phyloP scores from a whole-genome alignment of 371 early-diverging fungal genomes.

The Syncephalis plumigaleata region DNA sequence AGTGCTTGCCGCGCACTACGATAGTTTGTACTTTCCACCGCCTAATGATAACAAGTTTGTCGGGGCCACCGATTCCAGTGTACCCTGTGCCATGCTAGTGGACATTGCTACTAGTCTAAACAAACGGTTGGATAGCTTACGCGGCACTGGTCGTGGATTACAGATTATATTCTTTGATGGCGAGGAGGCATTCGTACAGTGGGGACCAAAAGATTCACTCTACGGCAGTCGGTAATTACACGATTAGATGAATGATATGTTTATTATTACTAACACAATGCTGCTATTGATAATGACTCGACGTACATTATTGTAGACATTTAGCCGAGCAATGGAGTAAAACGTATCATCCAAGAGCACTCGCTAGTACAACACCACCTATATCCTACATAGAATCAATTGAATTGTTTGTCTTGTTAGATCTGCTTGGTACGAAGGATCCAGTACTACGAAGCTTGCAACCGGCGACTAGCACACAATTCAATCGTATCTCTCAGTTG shows the following conservation, averaged over 20 bases:
- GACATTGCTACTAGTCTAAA: slow-evolving; percentile 52
- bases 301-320: slow-evolving; percentile 13
- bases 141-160: slow-evolving; percentile 29
- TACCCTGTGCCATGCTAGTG: slow-evolving; percentile 75
- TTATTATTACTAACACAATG: slow-evolving; percentile 1
- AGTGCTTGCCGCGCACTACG: slow-evolving; percentile 84
- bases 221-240: slow-evolving; percentile 72
- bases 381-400: slow-evolving; percentile 41
- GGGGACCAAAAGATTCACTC: slow-evolving; percentile 67
- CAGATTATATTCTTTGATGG: slow-evolving; percentile 95
- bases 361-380: slow-evolving; percentile 7
- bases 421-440: slow-evolving; percentile 50
- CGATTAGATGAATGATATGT: neutral
- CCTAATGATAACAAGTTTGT: slow-evolving; percentile 23
- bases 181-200: slow-evolving; percentile 78
- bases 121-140: slow-evolving; percentile 10
- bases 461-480: neutral
- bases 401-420: slow-evolving; percentile 75
- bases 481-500: neutral
- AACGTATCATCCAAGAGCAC: slow-evolving; percentile 9
- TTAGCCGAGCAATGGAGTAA: slow-evolving; percentile 24
- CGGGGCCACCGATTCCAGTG: slow-evolving; percentile 74
- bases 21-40: slow-evolving; percentile 52
- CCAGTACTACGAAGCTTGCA: neutral
- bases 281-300: neutral